These are phyloP conservation scores for Ganoderma sp. DNA, from an alignment of 1,284 basidiomycete genomes.

Conservation along the genomic window DNA sequence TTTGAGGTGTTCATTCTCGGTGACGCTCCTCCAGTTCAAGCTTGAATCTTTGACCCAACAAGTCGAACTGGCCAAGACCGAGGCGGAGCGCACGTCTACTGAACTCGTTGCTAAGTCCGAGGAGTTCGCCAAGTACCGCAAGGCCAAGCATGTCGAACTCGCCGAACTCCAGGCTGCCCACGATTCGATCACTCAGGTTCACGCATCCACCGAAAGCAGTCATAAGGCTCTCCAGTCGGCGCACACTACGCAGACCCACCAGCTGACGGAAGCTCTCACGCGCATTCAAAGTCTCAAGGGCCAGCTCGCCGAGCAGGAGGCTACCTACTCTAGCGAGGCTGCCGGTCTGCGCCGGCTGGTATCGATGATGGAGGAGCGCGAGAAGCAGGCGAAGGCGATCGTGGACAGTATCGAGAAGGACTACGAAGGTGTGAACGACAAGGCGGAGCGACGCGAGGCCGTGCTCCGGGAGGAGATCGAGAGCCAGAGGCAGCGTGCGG, in stretches of 20 bases:
- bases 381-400: constrained; percentile 77
- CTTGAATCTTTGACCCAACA: constrained; percentile 81
- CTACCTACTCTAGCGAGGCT: constrained; percentile 77
- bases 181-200: constrained; percentile 69
- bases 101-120: constrained; percentile 72
- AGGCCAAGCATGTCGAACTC: constrained; percentile 75
- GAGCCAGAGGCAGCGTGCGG: constrained; percentile 62
- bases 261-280: constrained; percentile 72
- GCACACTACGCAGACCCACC: constrained; percentile 67
- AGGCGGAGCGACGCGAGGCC: constrained; percentile 70
- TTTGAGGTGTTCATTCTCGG: neutral
- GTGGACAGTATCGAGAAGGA: constrained; percentile 81
- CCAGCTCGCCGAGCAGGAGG: constrained; percentile 80
- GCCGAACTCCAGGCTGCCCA: constrained; percentile 74
- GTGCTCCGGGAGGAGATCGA: constrained; percentile 70
- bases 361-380: constrained; percentile 82
- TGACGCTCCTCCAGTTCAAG: constrained; percentile 64
- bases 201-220: constrained; percentile 64
- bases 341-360: constrained; percentile 74
- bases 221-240: constrained; percentile 74
- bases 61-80: constrained; percentile 72
- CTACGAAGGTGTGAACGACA: constrained; percentile 74
- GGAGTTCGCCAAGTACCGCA: constrained; percentile 75
- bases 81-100: constrained; percentile 66
- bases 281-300: constrained; percentile 74